Conservation (phyloP, 805 yeast species). For the Candida coquimbonensis region DNA sequence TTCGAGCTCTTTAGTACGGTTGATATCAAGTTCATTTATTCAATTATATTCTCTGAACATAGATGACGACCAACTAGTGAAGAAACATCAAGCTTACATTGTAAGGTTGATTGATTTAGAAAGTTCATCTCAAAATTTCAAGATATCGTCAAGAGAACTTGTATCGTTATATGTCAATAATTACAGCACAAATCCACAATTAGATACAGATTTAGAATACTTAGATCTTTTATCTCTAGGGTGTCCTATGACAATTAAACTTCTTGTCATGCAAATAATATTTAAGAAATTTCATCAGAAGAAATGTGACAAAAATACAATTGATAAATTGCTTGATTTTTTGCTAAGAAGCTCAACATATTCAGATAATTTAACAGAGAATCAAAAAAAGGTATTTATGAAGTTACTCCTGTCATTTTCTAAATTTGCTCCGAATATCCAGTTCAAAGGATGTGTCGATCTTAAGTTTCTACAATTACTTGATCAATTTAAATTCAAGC, state of each 20-base stretch:
- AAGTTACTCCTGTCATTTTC: slow-evolving; percentile 17
- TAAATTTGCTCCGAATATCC: slow-evolving; percentile 10
- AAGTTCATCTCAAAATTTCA: slow-evolving; percentile 1
- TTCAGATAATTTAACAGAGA: not conserved
- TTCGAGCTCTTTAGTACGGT: slow-evolving; percentile 12
- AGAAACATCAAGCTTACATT: slow-evolving; percentile 18
- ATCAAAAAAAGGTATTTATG: slow-evolving; percentile 11
- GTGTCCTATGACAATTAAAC: slow-evolving; percentile 8
- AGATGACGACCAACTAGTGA: slow-evolving; percentile 6
- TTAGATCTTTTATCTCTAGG: not conserved
- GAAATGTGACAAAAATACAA: slow-evolving; percentile 3
- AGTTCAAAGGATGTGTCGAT: slow-evolving; percentile 16
- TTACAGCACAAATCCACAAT: not conserved
- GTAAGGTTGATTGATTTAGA: slow-evolving; percentile 21
- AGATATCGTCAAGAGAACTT: slow-evolving; percentile 3
- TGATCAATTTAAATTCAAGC: slow-evolving; percentile 9
- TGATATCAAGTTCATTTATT: slow-evolving; percentile 18
- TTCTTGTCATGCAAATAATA: slow-evolving; percentile 16
- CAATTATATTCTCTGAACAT: slow-evolving; percentile 15
- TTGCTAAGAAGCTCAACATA: slow-evolving; percentile 2
- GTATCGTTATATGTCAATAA: slow-evolving; percentile 5
- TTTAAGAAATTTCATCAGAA: slow-evolving; percentile 17
- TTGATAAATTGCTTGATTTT: slow-evolving; percentile 7
- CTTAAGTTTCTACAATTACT: slow-evolving; percentile 18
- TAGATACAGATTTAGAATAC: not conserved